phyloP scores from a whole-genome alignment of 1,139 yeast genomes.

The Geotrichum carabidarum region DNA sequence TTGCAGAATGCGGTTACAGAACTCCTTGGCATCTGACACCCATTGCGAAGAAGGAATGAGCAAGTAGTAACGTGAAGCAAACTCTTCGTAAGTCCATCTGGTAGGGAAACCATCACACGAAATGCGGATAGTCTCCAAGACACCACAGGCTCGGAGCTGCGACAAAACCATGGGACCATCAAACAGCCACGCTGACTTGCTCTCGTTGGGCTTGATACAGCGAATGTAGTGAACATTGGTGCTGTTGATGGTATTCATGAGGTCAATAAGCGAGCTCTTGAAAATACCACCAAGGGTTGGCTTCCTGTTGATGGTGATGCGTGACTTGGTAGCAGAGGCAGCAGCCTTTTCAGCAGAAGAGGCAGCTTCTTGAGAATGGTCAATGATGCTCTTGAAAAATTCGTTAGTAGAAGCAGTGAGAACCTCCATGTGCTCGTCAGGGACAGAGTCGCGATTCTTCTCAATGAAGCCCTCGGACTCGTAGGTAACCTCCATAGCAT shows the following conservation, averaged over 20 bases:
- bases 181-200: slow-evolving; percentile 91
- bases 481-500: slow-evolving; percentile 90
- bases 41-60: slow-evolving; percentile 68
- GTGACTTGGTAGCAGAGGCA: slow-evolving; percentile 30
- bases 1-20: slow-evolving; percentile 64
- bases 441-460: slow-evolving; percentile 94
- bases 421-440: slow-evolving; percentile 89
- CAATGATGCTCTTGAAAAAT: slow-evolving; percentile 58
- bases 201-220: slow-evolving; percentile 95
- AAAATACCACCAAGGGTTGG: slow-evolving; percentile 95
- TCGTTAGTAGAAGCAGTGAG: slow-evolving; percentile 63
- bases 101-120: slow-evolving; percentile 98
- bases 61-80: slow-evolving; percentile 83
- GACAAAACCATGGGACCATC: slow-evolving; percentile 93
- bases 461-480: slow-evolving; percentile 94
- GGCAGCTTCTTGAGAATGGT: slow-evolving; percentile 59
- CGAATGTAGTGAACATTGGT: slow-evolving; percentile 96
- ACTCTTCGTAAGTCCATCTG: slow-evolving; percentile 91
- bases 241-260: slow-evolving; percentile 87
- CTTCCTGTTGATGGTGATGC: slow-evolving; percentile 56
- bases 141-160: slow-evolving; percentile 98
- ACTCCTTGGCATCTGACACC: slow-evolving; percentile 53
- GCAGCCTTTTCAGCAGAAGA: slow-evolving; percentile 50
- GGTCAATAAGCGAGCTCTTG: slow-evolving; percentile 84
- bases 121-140: slow-evolving; percentile 88